Conservation (phyloP, 169 alveolate species). For the Sarcocystis neurona region DNA sequence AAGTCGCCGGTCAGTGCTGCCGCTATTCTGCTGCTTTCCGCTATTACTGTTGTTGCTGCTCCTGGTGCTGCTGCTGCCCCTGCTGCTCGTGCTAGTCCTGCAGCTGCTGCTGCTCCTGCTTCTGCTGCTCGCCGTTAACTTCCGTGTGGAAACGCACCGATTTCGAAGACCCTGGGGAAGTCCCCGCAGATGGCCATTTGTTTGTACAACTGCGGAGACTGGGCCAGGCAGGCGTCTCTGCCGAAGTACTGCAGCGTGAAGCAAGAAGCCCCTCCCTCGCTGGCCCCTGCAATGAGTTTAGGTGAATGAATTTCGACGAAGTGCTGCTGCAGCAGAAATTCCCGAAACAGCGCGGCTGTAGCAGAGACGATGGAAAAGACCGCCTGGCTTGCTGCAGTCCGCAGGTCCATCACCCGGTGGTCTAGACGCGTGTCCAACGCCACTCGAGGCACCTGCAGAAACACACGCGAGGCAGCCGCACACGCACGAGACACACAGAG, state of each 20-base stretch:
- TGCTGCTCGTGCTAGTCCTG: no score
- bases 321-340: constrained; percentile 58
- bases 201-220: constrained; percentile 99
- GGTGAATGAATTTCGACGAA: constrained; percentile 99
- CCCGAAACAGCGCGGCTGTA: constrained; percentile 88
- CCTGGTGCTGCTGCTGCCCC: background rate
- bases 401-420: constrained; percentile 94
- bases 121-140: no score
- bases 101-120: no score
- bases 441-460: constrained; percentile 87
- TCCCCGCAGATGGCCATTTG: constrained; percentile 98
- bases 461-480: constrained; percentile 66
- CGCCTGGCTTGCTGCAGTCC: constrained; percentile 83
- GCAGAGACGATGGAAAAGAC: constrained; percentile 93
- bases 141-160: constrained; percentile 88
- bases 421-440: constrained; percentile 95
- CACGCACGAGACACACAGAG: no score
- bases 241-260: constrained; percentile 94
- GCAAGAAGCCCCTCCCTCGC: constrained; percentile 99
- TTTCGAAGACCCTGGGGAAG: constrained; percentile 96
- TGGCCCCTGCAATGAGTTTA: constrained; percentile 97
- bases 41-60: no score
- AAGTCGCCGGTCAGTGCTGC: no score
- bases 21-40: no score
- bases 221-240: constrained; percentile 92